Percentiles rank a stretch among this genome's conserved stretches.
phyloP scores from a whole-genome alignment of 1,284 basidiomycete genomes.

The Ustilago lituana region DNA sequence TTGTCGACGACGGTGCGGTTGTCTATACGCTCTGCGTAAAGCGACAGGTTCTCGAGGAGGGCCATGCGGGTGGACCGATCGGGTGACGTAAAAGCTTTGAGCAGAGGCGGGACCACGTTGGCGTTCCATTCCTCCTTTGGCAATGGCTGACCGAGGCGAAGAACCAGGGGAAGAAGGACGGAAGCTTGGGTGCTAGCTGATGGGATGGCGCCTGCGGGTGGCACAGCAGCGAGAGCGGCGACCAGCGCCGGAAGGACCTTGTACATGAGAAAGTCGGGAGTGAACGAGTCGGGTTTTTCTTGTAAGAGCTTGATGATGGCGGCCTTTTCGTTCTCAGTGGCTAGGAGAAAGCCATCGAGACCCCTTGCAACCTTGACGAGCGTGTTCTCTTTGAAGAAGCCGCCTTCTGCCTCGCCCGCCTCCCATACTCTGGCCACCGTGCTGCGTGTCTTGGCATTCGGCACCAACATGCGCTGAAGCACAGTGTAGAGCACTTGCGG shows the following conservation, averaged over 20 bases:
- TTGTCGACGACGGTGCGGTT: slow-evolving; percentile 84
- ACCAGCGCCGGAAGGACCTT: slow-evolving; percentile 87
- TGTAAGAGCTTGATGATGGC: slow-evolving; percentile 68
- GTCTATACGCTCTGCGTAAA: slow-evolving; percentile 88
- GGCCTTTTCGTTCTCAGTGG: slow-evolving; percentile 82
- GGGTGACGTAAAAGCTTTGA: slow-evolving; percentile 54
- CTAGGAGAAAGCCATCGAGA: slow-evolving; percentile 85
- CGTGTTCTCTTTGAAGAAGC: slow-evolving; percentile 86
- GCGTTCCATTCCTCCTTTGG: slow-evolving; percentile 51
- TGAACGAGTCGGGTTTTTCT: slow-evolving; percentile 70
- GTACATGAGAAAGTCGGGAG: slow-evolving; percentile 84
- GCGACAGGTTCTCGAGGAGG: slow-evolving; percentile 82
- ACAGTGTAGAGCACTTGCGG: slow-evolving; percentile 80
- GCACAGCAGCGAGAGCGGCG: slow-evolving; percentile 73
- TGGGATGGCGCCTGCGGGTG: slow-evolving; percentile 44
- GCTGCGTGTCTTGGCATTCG: slow-evolving; percentile 82
- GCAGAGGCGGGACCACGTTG: slow-evolving; percentile 47
- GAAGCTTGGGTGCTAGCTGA: slow-evolving; percentile 44
- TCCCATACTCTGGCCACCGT: slow-evolving; percentile 69
- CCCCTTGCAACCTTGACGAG: slow-evolving; percentile 86
- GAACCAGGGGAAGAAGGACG: slow-evolving; percentile 59
- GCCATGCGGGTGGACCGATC: slow-evolving; percentile 95
- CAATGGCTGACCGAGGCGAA: slow-evolving; percentile 54
- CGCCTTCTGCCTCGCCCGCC: slow-evolving; percentile 68
- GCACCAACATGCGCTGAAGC: slow-evolving; percentile 87